Evolutionary conservation across 2,329 filamentous ascomycete genomes (phyloP).

Genomic region (Fusarium sp.): DNA sequence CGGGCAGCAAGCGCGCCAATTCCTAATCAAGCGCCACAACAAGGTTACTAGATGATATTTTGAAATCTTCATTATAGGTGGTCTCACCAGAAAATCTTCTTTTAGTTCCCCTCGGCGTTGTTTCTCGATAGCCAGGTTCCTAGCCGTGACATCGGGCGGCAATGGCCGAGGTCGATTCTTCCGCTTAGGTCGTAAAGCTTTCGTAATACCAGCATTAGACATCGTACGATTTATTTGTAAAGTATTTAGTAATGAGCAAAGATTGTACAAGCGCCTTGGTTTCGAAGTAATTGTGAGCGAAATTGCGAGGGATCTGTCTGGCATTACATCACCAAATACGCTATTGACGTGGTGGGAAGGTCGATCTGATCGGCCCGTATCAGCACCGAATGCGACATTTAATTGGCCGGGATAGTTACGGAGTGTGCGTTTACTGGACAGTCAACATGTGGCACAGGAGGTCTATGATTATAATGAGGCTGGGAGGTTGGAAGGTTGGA

Average conservation of each 20-base stretch:
- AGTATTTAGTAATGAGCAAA: neutral
- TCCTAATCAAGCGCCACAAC: neutral
- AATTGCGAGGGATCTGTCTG: neutral
- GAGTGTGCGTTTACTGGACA: neutral
- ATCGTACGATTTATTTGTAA: neutral
- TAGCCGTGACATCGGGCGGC: conserved; percentile 11
- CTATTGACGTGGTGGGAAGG: neutral
- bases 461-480: neutral
- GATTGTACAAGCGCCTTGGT: neutral
- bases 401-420: neutral
- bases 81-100: conserved; percentile 2
- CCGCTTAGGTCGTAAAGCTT: neutral
- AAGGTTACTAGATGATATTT: neutral
- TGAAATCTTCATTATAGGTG: neutral
- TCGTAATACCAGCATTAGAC: neutral
- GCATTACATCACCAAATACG: conserved; percentile 5
- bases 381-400: neutral
- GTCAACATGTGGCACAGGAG: neutral
- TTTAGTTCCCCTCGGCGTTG: conserved; percentile 13
- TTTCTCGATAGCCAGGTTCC: conserved; percentile 20
- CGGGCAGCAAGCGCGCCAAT: conserved; percentile 7
- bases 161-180: conserved; percentile 11
- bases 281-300: neutral
- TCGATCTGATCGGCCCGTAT: neutral
- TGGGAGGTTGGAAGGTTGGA: neutral